Conservation (phyloP, 75 land plant genomes). For the Azolla pinnata region DNA sequence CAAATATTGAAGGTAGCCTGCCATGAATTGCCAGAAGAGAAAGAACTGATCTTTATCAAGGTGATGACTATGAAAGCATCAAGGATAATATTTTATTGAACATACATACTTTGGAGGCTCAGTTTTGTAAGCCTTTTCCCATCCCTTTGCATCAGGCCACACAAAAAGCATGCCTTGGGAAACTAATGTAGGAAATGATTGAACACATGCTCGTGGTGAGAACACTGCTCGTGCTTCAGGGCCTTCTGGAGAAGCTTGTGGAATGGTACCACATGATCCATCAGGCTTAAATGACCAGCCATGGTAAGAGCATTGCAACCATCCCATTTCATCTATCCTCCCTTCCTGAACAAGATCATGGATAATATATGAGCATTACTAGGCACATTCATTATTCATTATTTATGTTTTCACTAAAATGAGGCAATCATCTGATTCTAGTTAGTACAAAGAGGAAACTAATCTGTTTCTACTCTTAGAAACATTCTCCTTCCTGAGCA, state of each 20-base stretch:
- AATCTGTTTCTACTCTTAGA: no score
- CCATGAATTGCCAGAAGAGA: conserved; percentile 1
- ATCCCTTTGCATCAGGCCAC: conserved; percentile 98
- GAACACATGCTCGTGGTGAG: conserved; percentile 79
- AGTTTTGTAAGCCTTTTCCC: conserved; percentile 58
- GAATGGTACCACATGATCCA: conserved; percentile 75
- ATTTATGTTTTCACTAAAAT: no score
- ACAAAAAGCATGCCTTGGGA: conserved; percentile 95
- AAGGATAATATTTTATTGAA: not conserved
- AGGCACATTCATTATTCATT: no score
- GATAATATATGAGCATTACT: no score
- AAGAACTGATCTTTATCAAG: not conserved
- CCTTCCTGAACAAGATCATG: conserved; percentile 83
- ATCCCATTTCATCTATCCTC: conserved; percentile 83
- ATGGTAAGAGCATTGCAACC: conserved; percentile 94
- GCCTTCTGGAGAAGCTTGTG: conserved; percentile 78
- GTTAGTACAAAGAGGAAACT: no score
- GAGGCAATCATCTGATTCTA: no score
- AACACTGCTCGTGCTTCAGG: conserved; percentile 75
- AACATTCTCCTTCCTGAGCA: no score
- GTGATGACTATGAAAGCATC: conserved; percentile 1
- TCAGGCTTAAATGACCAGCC: conserved; percentile 91
- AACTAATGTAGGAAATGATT: conserved; percentile 58
- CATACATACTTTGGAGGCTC: conserved; percentile 60
- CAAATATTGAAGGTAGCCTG: conserved; percentile 87